Evolutionary conservation across 805 yeast species (phyloP).

Genomic region (Cyberlindnera galapagoensis): DNA sequence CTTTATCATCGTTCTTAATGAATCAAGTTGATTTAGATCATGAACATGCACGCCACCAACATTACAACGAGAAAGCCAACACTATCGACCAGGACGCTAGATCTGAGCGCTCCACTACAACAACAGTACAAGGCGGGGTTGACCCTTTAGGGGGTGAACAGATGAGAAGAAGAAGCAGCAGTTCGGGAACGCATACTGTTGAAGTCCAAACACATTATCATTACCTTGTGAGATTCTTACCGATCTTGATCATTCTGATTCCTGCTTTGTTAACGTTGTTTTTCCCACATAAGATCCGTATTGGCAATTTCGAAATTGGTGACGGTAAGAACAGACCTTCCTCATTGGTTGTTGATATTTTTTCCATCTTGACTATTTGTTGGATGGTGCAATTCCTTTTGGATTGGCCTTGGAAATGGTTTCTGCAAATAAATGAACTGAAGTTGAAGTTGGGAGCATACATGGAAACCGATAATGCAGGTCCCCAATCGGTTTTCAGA

Average conservation of each 20-base stretch:
- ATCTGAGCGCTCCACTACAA: slow-evolving; percentile 9
- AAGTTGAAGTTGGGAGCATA: slow-evolving; percentile 7
- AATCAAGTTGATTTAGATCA: too few species aligned
- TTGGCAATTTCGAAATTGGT: slow-evolving; percentile 11
- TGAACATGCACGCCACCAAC: too few species aligned
- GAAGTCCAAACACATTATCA: slow-evolving; percentile 9
- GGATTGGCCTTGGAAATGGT: slow-evolving; percentile 41
- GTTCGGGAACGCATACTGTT: too few species aligned
- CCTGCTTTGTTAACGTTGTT: slow-evolving; percentile 16
- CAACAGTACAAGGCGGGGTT: too few species aligned
- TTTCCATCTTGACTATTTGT: slow-evolving; percentile 28
- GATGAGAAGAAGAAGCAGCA: too few species aligned
- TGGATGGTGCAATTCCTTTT: slow-evolving; percentile 29
- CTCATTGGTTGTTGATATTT: slow-evolving; percentile 26
- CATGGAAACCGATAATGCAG: slow-evolving; percentile 3
- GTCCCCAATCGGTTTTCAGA: slow-evolving; percentile 3
- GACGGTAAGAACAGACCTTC: slow-evolving; percentile 12
- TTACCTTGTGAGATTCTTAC: slow-evolving; percentile 12
- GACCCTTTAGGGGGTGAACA: too few species aligned
- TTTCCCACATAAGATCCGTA: slow-evolving; percentile 10
- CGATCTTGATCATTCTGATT: slow-evolving; percentile 15
- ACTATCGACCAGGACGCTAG: slow-evolving; percentile 2
- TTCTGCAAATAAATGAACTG: slow-evolving; percentile 21
- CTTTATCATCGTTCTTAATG: too few species aligned
- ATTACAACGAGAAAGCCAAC: too few species aligned